Percentiles rank a stretch among this genome's conserved stretches.
phyloP scores from a whole-genome alignment of 176 grass and related monocot genomes.

The Aegilops speltoides region DNA sequence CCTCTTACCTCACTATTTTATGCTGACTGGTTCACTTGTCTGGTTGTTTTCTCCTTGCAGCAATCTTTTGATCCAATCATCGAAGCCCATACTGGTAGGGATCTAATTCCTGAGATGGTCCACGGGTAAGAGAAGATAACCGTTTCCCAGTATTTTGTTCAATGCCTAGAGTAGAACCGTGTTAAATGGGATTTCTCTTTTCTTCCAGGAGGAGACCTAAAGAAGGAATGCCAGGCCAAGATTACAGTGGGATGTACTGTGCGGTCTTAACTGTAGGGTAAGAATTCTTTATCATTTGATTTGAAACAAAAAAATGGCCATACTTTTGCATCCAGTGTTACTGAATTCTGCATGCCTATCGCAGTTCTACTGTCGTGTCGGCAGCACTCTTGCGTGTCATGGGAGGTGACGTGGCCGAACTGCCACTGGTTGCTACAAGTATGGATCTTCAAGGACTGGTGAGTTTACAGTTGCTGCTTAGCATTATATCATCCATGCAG shows the following conservation, averaged over 20 bases:
- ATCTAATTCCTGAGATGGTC: slow-evolving; percentile 94
- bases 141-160: background rate
- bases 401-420: slow-evolving; percentile 81
- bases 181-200: slow-evolving; percentile 23
- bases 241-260: slow-evolving; percentile 96
- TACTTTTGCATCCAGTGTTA: background rate
- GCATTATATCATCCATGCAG: background rate
- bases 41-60: slow-evolving; percentile 40
- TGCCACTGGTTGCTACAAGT: slow-evolving; percentile 92
- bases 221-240: slow-evolving; percentile 69
- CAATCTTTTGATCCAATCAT: slow-evolving; percentile 97
- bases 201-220: slow-evolving; percentile 54
- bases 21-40: background rate
- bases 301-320: slow-evolving; percentile 11
- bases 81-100: slow-evolving; percentile 52
- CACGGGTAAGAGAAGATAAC: slow-evolving; percentile 68
- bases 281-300: background rate
- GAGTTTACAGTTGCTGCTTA: background rate
- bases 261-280: slow-evolving; percentile 81
- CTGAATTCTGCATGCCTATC: slow-evolving; percentile 19
- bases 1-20: slow-evolving; percentile 11
- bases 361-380: slow-evolving; percentile 77
- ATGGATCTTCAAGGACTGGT: slow-evolving; percentile 83
- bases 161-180: background rate
- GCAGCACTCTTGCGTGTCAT: slow-evolving; percentile 85